These are phyloP conservation scores for Vitis hybrid DNA, from an alignment of 177 flowering plant species.

Conservation along the genomic window DNA sequence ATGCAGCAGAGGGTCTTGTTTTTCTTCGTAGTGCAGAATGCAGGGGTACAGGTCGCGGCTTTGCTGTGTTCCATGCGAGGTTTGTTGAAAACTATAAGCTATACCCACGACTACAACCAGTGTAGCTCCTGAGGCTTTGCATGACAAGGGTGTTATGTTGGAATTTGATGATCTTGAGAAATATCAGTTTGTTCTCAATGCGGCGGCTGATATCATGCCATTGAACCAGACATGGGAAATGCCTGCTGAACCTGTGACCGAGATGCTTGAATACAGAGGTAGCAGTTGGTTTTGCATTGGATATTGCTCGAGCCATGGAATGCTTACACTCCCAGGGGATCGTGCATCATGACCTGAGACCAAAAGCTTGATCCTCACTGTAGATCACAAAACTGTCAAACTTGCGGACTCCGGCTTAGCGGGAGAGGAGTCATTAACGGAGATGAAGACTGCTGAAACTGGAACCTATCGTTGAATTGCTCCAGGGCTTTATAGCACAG, in stretches of 20 bases:
- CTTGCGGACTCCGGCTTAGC: no score
- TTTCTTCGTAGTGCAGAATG: no score
- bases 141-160: constrained; percentile 20
- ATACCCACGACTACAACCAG: constrained; percentile 1
- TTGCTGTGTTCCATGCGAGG: no score
- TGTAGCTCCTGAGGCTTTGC: constrained; percentile 26
- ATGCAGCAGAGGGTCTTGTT: no score
- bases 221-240: constrained; percentile 34
- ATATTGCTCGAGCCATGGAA: constrained; percentile 89
- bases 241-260: constrained; percentile 60
- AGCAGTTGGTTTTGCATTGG: constrained; percentile 77
- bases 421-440: no score
- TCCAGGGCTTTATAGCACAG: no score
- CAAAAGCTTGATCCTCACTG: no score
- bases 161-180: constrained; percentile 28
- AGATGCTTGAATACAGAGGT: constrained; percentile 49
- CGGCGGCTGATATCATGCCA: constrained; percentile 29
- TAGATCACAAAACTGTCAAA: no score
- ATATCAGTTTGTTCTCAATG: constrained; percentile 52
- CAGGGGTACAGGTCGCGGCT: no score
- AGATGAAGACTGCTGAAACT: no score
- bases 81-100: no score
- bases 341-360: constrained; percentile 77
- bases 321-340: constrained; percentile 85
- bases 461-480: no score